phyloP scores from a whole-genome alignment of 305 asterid species.

The Striga hermonthica region DNA sequence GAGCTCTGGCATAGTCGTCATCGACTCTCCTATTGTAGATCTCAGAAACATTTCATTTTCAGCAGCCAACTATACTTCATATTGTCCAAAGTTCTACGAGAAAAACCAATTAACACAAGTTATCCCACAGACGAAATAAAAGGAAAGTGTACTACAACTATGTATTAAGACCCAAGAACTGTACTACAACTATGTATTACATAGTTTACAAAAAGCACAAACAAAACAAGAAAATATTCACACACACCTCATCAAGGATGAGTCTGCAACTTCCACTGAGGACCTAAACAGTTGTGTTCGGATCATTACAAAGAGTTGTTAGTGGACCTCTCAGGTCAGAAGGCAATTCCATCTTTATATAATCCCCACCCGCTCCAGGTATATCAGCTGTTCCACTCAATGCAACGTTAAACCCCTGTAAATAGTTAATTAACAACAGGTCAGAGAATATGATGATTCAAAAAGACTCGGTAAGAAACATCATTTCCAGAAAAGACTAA shows the following conservation, averaged over 20 bases:
- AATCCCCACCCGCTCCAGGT: conserved; percentile 72
- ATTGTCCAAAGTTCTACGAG: conserved; percentile 71
- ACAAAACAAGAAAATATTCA: conserved; percentile 20
- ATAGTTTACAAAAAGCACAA: conserved; percentile 18
- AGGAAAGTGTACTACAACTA: too few species aligned
- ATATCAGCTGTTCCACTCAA: conserved; percentile 62
- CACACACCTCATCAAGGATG: conserved; percentile 63
- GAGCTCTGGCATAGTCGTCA: conserved; percentile 97
- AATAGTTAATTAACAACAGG: conserved; percentile 11
- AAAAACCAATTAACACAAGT: neutral
- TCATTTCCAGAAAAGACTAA: too few species aligned
- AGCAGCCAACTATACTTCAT: conserved; percentile 85
- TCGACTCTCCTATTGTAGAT: conserved; percentile 70
- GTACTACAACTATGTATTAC: conserved; percentile 21
- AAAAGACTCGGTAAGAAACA: too few species aligned
- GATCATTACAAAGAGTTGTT: conserved; percentile 57
- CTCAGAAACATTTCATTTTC: conserved; percentile 91
- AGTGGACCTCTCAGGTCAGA: conserved; percentile 62
- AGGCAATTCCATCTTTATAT: conserved; percentile 78
- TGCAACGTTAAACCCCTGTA: conserved; percentile 77
- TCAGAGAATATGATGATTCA: too few species aligned
- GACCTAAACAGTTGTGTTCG: conserved; percentile 73
- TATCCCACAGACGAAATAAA: too few species aligned
- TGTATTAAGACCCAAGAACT: too few species aligned
- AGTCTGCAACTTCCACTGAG: conserved; percentile 78